Percentiles rank a stretch among this genome's conserved stretches.
phyloP scores from a whole-genome alignment of 495 filamentous ascomycete genomes.

The Neurospora cerealis region DNA sequence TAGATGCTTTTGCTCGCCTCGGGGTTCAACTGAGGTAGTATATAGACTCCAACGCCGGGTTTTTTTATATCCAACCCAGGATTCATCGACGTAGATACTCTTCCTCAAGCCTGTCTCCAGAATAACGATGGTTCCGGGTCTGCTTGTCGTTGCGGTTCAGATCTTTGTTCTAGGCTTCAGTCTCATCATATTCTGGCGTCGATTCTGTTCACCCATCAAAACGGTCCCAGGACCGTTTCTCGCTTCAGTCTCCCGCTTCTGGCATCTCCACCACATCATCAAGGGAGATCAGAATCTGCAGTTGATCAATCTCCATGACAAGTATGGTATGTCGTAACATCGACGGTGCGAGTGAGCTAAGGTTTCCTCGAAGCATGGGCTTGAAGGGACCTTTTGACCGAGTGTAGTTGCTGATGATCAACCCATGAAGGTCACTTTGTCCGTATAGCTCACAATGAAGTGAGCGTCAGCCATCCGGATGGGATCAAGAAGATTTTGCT shows the following conservation, averaged over 20 bases:
- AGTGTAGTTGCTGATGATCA: neutral
- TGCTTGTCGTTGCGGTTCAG: neutral
- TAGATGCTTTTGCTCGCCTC: neutral
- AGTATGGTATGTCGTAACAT: neutral
- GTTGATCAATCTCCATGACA: neutral
- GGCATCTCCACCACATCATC: constrained; percentile 1
- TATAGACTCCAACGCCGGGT: neutral
- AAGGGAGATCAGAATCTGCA: constrained; percentile 3
- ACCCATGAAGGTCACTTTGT: constrained; percentile 31
- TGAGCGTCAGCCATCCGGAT: constrained; percentile 38
- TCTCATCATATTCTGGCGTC: neutral
- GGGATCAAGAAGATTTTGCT: constrained; percentile 23
- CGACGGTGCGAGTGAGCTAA: neutral
- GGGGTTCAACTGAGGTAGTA: neutral
- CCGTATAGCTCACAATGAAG: constrained; percentile 39
- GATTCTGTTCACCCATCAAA: neutral
- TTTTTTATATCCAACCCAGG: neutral
- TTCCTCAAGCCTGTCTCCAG: neutral
- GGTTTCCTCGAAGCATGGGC: neutral
- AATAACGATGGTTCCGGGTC: neutral
- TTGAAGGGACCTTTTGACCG: neutral
- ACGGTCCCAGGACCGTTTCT: neutral
- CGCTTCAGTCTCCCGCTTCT: constrained; percentile 3
- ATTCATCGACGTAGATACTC: neutral
- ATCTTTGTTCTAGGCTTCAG: neutral